Evolutionary conservation across 257 asterid species (phyloP).

Genomic region (Solanum bulbocastanum): DNA sequence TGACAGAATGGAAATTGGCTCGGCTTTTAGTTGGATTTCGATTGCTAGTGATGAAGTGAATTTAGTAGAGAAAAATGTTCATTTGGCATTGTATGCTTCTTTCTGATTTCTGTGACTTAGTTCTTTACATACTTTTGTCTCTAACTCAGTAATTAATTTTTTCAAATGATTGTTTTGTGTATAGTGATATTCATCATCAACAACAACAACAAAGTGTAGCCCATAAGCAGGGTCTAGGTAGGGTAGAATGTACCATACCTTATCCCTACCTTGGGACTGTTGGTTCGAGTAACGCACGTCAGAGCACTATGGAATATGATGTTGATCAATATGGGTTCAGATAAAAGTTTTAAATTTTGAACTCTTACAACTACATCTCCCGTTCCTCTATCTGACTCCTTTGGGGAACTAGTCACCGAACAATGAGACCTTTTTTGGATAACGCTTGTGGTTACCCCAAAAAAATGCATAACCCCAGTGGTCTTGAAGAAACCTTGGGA

Average conservation of each 20-base stretch:
- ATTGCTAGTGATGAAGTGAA: not conserved
- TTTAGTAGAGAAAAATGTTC: not conserved
- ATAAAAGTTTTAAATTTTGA: not conserved
- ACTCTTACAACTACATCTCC: not conserved
- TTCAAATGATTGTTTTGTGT: not conserved
- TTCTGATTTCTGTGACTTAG: not conserved
- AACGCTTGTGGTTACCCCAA: not conserved
- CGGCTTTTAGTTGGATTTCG: not conserved
- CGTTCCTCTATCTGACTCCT: not conserved
- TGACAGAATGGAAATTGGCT: not conserved
- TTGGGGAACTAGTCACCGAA: not conserved
- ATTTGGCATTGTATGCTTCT: not conserved
- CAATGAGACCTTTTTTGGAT: not conserved
- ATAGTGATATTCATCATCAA: not conserved
- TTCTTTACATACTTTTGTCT: not conserved
- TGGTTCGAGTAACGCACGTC: not conserved
- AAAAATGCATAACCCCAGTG: not conserved
- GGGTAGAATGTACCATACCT: not conserved
- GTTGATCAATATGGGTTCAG: not conserved
- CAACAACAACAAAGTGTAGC: not conserved
- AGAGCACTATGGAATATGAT: not conserved
- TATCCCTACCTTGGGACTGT: not conserved
- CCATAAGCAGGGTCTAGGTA: not conserved
- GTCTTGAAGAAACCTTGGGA: not conserved
- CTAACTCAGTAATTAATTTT: not conserved